phyloP scores from a whole-genome alignment of 495 filamentous ascomycete genomes.

The Pseudoneurospora amorphoporcata region DNA sequence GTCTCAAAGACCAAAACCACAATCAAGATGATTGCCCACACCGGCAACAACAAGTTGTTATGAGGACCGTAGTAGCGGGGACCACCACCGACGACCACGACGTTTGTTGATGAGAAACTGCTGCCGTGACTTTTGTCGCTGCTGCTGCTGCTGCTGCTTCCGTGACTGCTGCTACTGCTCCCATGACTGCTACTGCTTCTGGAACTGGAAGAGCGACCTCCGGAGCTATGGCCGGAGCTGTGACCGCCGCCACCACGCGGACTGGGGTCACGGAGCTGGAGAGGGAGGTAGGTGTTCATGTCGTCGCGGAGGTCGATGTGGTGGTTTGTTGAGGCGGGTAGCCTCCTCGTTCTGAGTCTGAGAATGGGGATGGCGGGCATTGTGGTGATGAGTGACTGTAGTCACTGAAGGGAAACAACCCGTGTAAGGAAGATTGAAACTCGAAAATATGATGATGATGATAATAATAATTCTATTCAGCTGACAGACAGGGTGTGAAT shows the following conservation, averaged over 20 bases:
- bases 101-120: neutral
- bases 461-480: neutral
- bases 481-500: neutral
- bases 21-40: constrained; percentile 5
- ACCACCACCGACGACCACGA: neutral
- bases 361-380: neutral
- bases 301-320: neutral
- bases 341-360: neutral
- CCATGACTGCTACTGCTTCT: neutral
- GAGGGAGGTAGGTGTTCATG: neutral
- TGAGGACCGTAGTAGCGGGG: neutral
- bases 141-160: neutral
- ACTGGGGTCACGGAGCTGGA: neutral
- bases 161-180: neutral
- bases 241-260: neutral
- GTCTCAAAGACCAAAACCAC: neutral
- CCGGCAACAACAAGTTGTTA: neutral
- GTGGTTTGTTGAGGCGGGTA: neutral
- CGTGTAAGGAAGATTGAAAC: neutral
- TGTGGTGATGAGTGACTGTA: neutral
- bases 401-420: neutral
- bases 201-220: neutral
- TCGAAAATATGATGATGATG: neutral
- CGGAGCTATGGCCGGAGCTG: neutral
- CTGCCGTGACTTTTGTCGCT: neutral